Evolutionary conservation across 805 yeast species (phyloP).

Genomic region (Kodamaea lidongshanica): DNA sequence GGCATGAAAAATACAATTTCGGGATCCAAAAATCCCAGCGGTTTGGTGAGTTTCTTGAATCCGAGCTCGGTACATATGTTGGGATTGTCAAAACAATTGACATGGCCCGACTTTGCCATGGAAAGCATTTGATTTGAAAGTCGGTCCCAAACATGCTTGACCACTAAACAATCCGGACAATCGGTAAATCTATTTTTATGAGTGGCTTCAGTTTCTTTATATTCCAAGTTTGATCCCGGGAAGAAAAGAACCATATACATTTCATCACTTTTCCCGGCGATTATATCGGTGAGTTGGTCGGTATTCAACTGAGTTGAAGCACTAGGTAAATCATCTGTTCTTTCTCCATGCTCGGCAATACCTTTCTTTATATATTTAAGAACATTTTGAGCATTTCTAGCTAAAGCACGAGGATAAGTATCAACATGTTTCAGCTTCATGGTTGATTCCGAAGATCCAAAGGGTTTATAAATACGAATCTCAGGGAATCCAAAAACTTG

Average conservation of each 20-base stretch:
- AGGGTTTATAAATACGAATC: slow-evolving; percentile 62
- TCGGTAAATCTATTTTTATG: slow-evolving; percentile 30
- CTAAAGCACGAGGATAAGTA: slow-evolving; percentile 42
- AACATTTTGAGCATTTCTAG: slow-evolving; percentile 45
- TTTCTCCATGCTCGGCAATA: slow-evolving; percentile 39
- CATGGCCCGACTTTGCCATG: slow-evolving; percentile 43
- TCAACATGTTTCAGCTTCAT: slow-evolving; percentile 27
- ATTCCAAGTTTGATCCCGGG: slow-evolving; percentile 48
- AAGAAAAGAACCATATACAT: slow-evolving; percentile 62
- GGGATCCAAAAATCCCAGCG: slow-evolving; percentile 24
- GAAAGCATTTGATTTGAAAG: slow-evolving; percentile 43
- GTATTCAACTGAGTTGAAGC: slow-evolving; percentile 35
- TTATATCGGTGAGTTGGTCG: slow-evolving; percentile 39
- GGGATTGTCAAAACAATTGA: slow-evolving; percentile 51
- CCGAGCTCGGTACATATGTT: slow-evolving; percentile 50
- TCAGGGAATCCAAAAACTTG: slow-evolving; percentile 63
- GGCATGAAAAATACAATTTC: slow-evolving; percentile 50
- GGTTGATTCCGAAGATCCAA: slow-evolving; percentile 26
- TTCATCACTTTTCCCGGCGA: slow-evolving; percentile 43
- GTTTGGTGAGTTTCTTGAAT: slow-evolving; percentile 25
- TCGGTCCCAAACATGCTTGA: slow-evolving; percentile 53
- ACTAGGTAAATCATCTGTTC: slow-evolving; percentile 35
- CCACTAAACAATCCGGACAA: slow-evolving; percentile 47
- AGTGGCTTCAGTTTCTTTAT: slow-evolving; percentile 24
- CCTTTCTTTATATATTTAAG: slow-evolving; percentile 50